A percentile compares a stretch with the other conserved stretches of the same genome.
phyloP scores from a whole-genome alignment of 805 yeast species.

The Metschnikowia hibisci region DNA sequence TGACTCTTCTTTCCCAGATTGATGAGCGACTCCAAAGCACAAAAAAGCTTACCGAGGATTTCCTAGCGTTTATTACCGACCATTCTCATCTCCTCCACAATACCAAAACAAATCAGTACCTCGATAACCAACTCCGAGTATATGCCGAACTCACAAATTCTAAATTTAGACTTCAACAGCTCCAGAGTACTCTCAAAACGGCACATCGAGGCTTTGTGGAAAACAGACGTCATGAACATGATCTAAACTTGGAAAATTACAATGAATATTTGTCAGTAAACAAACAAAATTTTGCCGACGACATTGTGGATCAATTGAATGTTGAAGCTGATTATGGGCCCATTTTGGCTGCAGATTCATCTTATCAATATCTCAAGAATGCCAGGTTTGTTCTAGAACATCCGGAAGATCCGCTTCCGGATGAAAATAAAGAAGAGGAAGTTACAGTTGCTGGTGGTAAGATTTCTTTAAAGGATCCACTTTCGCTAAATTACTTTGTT shows the following conservation, averaged over 20 bases:
- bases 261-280: conserved; percentile 2
- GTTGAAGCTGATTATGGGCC: background rate
- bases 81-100: conserved; percentile 11
- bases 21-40: conserved; percentile 11
- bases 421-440: conserved; percentile 53
- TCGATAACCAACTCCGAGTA: conserved; percentile 9
- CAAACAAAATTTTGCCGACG: conserved; percentile 15
- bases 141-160: conserved; percentile 9
- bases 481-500: conserved; percentile 49
- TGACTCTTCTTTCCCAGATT: conserved; percentile 9
- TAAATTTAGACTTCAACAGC: conserved; percentile 10
- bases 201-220: conserved; percentile 11
- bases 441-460: conserved; percentile 66
- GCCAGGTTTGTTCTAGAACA: conserved; percentile 48
- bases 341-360: conserved; percentile 9
- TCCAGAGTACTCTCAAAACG: conserved; percentile 10
- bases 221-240: conserved; percentile 11
- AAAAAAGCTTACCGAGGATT: conserved; percentile 9
- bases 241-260: conserved; percentile 13
- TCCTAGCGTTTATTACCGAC: conserved; percentile 7
- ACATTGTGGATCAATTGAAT: conserved; percentile 7
- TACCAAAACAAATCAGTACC: conserved; percentile 5
- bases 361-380: conserved; percentile 33
- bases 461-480: conserved; percentile 65
- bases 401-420: conserved; percentile 64